Evolutionary conservation across 1,284 basidiomycete genomes (phyloP).

Genomic region (Moesziomyces sp.): DNA sequence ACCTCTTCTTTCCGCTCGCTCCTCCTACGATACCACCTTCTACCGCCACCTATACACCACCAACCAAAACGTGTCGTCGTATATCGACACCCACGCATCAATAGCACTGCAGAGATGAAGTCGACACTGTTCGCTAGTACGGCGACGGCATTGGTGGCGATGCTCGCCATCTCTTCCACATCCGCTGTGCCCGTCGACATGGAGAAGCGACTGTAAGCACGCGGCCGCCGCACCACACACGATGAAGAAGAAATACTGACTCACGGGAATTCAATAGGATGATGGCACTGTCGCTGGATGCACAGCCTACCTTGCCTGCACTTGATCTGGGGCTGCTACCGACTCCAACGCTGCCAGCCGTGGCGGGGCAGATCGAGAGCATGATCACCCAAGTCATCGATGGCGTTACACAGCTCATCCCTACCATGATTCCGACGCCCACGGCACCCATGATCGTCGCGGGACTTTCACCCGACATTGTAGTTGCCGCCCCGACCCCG

Average conservation of each 20-base stretch:
- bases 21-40: neutral
- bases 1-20: slow-evolving; percentile 1
- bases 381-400: slow-evolving; percentile 31
- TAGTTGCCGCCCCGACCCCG: slow-evolving; percentile 6
- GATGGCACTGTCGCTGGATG: slow-evolving; percentile 31
- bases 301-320: slow-evolving; percentile 18
- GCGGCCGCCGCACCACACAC: too few relatives aligned
- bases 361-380: slow-evolving; percentile 18
- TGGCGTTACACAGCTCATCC: slow-evolving; percentile 35
- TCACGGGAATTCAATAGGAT: neutral
- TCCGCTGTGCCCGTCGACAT: slow-evolving; percentile 33
- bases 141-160: slow-evolving; percentile 25
- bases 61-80: neutral
- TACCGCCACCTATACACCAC: neutral
- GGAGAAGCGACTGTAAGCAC: slow-evolving; percentile 43
- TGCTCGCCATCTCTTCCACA: slow-evolving; percentile 26
- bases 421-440: slow-evolving; percentile 27
- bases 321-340: slow-evolving; percentile 25
- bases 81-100: neutral
- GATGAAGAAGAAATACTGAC: too few relatives aligned
- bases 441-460: slow-evolving; percentile 9
- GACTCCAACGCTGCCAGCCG: slow-evolving; percentile 15
- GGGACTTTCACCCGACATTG: slow-evolving; percentile 2
- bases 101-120: slow-evolving; percentile 9
- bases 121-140: slow-evolving; percentile 15